Conservation (phyloP, 257 asterid genomes). For the Gentiana macrophylla region DNA sequence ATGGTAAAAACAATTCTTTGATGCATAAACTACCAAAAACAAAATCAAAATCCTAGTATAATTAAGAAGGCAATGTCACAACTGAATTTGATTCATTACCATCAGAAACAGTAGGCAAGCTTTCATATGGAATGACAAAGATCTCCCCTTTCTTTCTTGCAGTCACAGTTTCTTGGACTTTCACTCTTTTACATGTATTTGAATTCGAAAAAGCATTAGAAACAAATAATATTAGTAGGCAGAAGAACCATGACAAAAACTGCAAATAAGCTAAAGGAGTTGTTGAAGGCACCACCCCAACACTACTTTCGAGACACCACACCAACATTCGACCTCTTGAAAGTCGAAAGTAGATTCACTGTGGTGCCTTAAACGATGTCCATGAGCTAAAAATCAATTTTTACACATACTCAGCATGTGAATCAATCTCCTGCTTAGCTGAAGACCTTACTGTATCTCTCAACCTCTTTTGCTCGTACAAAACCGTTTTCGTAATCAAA, state of each 20-base stretch:
- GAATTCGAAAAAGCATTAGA: conserved; percentile 8
- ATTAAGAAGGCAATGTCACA: conserved; percentile 2
- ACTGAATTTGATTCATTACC: conserved; percentile 29
- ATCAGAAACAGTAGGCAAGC: conserved; percentile 44
- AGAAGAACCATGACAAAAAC: not conserved
- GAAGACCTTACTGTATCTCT: conserved; percentile 23
- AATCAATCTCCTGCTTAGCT: conserved; percentile 20
- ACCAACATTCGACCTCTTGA: too few relatives aligned
- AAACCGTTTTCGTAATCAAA: conserved; percentile 83
- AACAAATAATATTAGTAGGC: not conserved
- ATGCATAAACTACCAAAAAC: not conserved
- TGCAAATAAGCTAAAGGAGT: not conserved
- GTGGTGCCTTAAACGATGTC: not conserved
- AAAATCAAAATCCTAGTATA: not conserved
- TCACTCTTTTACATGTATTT: conserved; percentile 42
- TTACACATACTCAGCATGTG: conserved; percentile 9
- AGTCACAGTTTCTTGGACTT: conserved; percentile 28
- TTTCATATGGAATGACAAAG: conserved; percentile 56
- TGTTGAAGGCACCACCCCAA: too few relatives aligned
- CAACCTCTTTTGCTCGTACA: conserved; percentile 54
- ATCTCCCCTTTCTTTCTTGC: conserved; percentile 26
- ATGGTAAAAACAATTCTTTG: not conserved
- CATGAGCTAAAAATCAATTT: conserved; percentile 21
- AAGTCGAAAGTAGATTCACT: too few relatives aligned
- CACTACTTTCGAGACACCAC: too few relatives aligned